These are phyloP conservation scores for Tulasnella calospora DNA, from an alignment of 768 basidiomycete species.

Conservation along the genomic window DNA sequence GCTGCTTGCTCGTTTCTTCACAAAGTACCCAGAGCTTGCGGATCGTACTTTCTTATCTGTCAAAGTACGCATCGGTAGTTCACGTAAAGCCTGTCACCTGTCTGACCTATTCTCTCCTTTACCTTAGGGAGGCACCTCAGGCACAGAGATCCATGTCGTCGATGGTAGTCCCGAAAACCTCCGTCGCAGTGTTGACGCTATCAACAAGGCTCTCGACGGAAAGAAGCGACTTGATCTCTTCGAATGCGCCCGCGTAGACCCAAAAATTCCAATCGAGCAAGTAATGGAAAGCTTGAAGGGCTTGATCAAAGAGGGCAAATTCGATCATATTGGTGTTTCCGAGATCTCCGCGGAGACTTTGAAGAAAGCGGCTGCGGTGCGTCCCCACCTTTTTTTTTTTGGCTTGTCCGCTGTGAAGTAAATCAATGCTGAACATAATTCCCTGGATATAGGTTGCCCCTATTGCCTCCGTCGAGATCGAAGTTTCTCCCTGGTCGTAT, in stretches of 20 bases:
- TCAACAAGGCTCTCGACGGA: slow-evolving; percentile 17
- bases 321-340: slow-evolving; percentile 36
- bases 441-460: slow-evolving; percentile 44
- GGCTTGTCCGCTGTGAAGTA: not conserved
- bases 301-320: slow-evolving; percentile 51
- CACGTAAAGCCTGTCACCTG: slow-evolving; percentile 51
- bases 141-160: not conserved
- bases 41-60: slow-evolving; percentile 39
- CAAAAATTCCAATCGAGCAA: slow-evolving; percentile 43
- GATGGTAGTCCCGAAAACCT: slow-evolving; percentile 21
- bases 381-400: slow-evolving; percentile 26
- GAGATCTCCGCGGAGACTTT: not conserved
- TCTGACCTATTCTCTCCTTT: not conserved
- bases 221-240: slow-evolving; percentile 52
- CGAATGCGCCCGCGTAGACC: slow-evolving; percentile 50
- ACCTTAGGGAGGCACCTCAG: slow-evolving; percentile 25
- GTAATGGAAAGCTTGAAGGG: slow-evolving; percentile 40
- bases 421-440: not conserved
- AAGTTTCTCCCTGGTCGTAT: slow-evolving; percentile 59
- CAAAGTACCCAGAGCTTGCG: slow-evolving; percentile 40
- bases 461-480: slow-evolving; percentile 60
- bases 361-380: slow-evolving; percentile 38
- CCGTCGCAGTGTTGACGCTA: slow-evolving; percentile 19
- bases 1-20: slow-evolving; percentile 42
- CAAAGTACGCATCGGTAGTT: slow-evolving; percentile 51